Conservation (phyloP, 2,329 filamentous ascomycete species). For the Cytospora paraplurivora region DNA sequence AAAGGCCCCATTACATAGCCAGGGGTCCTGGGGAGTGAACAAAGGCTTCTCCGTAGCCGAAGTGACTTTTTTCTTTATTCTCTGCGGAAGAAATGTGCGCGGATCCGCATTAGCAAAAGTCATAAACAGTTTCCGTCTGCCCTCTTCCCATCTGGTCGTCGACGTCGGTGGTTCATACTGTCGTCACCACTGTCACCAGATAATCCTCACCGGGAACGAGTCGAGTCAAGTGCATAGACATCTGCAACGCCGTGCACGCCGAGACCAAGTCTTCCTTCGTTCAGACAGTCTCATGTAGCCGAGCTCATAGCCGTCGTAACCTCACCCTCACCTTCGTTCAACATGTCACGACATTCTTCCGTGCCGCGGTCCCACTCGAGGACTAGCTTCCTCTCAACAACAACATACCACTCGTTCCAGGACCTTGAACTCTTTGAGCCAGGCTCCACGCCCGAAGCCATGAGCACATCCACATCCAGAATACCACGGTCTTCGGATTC, state of each 20-base stretch:
- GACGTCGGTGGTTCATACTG: conserved; percentile 1
- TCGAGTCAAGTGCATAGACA: background rate
- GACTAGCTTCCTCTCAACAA: conserved; percentile 49
- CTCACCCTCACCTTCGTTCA: conserved; percentile 6
- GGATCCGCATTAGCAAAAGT: conserved; percentile 19
- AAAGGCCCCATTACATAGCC: conserved; percentile 12
- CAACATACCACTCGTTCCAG: conserved; percentile 58
- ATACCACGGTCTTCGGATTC: conserved; percentile 25
- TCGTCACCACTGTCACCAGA: background rate
- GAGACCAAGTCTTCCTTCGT: background rate
- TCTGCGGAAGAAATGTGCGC: conserved; percentile 20
- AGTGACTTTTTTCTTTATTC: conserved; percentile 17
- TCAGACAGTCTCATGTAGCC: conserved; percentile 2
- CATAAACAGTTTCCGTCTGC: conserved; percentile 23
- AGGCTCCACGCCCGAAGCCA: conserved; percentile 33
- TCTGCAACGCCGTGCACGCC: conserved; percentile 1
- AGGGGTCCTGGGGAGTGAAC: conserved; percentile 25
- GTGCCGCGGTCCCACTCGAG: conserved; percentile 37
- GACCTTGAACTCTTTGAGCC: conserved; percentile 53
- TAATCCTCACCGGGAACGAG: conserved; percentile 9
- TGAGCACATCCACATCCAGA: conserved; percentile 28
- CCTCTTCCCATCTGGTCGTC: conserved; percentile 13
- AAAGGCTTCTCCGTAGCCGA: conserved; percentile 12
- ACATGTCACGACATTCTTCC: conserved; percentile 22
- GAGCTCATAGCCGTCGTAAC: background rate